phyloP scores from a whole-genome alignment of 257 asterid genomes.

The Petunia secreta region DNA sequence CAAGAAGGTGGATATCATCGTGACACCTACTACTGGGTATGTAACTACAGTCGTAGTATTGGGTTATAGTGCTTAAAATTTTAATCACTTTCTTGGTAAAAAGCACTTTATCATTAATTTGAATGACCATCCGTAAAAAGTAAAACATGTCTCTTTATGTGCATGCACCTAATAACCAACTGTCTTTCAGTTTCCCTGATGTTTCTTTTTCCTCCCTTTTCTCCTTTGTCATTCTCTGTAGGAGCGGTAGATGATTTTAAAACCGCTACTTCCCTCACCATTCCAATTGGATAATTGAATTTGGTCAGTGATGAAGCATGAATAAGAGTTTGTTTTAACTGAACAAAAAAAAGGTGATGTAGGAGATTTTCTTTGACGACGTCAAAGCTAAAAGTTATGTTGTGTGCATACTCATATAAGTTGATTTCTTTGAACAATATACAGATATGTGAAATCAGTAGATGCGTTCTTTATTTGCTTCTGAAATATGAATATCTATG shows the following conservation, averaged over 20 bases:
- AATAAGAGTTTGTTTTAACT: background rate
- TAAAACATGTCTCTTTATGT: background rate
- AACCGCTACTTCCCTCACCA: background rate
- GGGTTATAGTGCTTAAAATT: background rate
- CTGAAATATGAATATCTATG: constrained; percentile 11
- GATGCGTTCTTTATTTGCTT: background rate
- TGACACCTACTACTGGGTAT: constrained; percentile 95
- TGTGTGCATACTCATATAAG: background rate
- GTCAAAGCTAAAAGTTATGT: constrained; percentile 2
- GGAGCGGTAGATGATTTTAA: background rate
- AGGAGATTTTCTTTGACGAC: constrained; percentile 21
- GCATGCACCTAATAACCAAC: background rate
- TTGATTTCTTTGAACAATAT: background rate
- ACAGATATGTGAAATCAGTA: background rate
- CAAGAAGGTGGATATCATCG: constrained; percentile 83
- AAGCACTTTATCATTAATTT: background rate
- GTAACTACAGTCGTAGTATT: constrained; percentile 24
- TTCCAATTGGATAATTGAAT: constrained; percentile 8
- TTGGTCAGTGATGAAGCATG: constrained; percentile 19
- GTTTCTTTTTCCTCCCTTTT: background rate
- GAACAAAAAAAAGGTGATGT: constrained; percentile 15
- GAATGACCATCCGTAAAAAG: constrained; percentile 9
- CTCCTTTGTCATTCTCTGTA: background rate
- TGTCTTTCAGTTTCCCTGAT: background rate
- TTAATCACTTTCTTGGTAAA: background rate